phyloP scores from a whole-genome alignment of 78 protist species.

The Speleostelium caveatum region DNA sequence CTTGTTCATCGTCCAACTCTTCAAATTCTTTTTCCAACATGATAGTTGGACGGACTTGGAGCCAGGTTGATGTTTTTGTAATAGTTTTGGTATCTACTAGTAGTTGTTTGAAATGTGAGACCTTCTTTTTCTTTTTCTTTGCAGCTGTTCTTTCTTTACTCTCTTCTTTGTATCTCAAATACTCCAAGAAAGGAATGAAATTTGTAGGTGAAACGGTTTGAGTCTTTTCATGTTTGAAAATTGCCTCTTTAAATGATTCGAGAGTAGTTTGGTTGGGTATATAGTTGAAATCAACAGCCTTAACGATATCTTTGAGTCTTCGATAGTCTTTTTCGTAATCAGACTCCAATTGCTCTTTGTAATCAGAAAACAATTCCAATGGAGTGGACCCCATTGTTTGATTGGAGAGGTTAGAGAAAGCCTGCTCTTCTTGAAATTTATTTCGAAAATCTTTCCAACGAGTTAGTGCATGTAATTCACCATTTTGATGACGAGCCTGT shows the following conservation, averaged over 20 bases:
- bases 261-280: constrained; percentile 39
- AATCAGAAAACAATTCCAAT: constrained; percentile 57
- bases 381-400: constrained; percentile 58
- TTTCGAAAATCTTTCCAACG: constrained; percentile 31
- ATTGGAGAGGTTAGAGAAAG: background rate
- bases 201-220: constrained; percentile 1
- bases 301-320: constrained; percentile 16
- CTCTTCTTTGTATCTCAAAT: constrained; percentile 58
- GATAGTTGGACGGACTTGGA: constrained; percentile 13
- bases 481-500: constrained; percentile 8
- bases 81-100: constrained; percentile 34
- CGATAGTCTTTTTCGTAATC: constrained; percentile 43
- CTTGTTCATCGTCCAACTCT: constrained; percentile 34
- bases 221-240: constrained; percentile 32
- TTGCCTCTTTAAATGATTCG: constrained; percentile 16
- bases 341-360: constrained; percentile 36
- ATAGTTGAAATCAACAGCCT: constrained; percentile 16
- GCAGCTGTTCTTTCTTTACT: constrained; percentile 34
- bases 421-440: background rate
- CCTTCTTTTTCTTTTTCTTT: constrained; percentile 32
- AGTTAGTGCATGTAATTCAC: constrained; percentile 60
- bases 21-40: background rate
- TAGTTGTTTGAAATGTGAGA: constrained; percentile 34
- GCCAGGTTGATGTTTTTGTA: constrained; percentile 41
- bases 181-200: constrained; percentile 37